Percentiles rank a stretch among this genome's conserved stretches.
Evolutionary conservation across 768 basidiomycete species (phyloP).

Genomic region (Mycena epipterygia): DNA sequence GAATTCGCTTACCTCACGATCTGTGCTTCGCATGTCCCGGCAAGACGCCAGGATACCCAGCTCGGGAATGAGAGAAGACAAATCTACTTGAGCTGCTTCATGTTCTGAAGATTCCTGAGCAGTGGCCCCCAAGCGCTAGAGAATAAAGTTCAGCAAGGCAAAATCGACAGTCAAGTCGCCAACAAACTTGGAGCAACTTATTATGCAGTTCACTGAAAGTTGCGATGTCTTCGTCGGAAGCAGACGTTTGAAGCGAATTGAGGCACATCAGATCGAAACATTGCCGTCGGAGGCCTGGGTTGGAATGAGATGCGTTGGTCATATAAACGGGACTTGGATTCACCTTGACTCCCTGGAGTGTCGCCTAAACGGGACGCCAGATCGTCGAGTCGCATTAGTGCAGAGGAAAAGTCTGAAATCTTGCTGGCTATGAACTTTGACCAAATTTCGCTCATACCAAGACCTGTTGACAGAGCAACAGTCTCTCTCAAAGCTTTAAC

Average conservation of each 20-base stretch:
- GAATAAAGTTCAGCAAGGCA: slow-evolving; percentile 1
- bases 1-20: not conserved
- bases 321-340: not conserved
- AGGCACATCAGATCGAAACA: slow-evolving; percentile 57
- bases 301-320: slow-evolving; percentile 5
- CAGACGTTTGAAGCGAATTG: slow-evolving; percentile 44
- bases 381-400: slow-evolving; percentile 39
- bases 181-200: slow-evolving; percentile 43
- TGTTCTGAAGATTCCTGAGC: slow-evolving; percentile 6
- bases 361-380: slow-evolving; percentile 38
- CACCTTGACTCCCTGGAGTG: slow-evolving; percentile 27
- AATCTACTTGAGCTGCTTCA: slow-evolving; percentile 23
- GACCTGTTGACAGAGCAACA: slow-evolving; percentile 76
- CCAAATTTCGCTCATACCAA: slow-evolving; percentile 84
- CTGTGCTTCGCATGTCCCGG: not conserved
- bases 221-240: slow-evolving; percentile 36
- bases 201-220: slow-evolving; percentile 31
- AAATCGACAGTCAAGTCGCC: not conserved
- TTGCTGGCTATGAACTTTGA: slow-evolving; percentile 54
- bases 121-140: slow-evolving; percentile 18
- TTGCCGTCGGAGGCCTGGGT: slow-evolving; percentile 55
- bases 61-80: slow-evolving; percentile 47
- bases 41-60: slow-evolving; percentile 48
- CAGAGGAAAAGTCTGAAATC: slow-evolving; percentile 26
- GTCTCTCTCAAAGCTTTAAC: slow-evolving; percentile 58